A percentile compares a stretch with the other conserved stretches of the same genome.
phyloP scores from a whole-genome alignment of 2,329 filamentous ascomycete genomes.

The Colletotrichum zoysiae region DNA sequence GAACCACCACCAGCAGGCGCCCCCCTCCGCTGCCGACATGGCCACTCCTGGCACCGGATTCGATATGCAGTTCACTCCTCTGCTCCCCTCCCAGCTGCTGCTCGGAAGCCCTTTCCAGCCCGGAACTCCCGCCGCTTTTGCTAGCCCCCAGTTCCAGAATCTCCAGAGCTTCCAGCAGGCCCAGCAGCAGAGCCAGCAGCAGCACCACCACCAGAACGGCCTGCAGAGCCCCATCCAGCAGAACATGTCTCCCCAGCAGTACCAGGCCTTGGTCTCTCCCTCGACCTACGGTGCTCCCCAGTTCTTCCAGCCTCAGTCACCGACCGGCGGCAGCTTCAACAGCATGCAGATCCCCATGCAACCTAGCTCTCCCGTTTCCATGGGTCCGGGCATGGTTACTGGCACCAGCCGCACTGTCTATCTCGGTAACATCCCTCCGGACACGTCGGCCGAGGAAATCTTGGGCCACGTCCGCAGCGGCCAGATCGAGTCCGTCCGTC shows the following conservation, averaged over 20 bases:
- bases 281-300: slow-evolving; percentile 85
- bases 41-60: slow-evolving; percentile 88
- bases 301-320: slow-evolving; percentile 90
- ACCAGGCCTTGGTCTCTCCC: slow-evolving; percentile 87
- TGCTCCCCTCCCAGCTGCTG: slow-evolving; percentile 93
- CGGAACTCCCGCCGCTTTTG: slow-evolving; percentile 89
- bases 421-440: slow-evolving; percentile 96
- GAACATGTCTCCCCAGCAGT: slow-evolving; percentile 84
- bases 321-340: slow-evolving; percentile 77
- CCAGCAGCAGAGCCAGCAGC: slow-evolving; percentile 65
- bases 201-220: slow-evolving; percentile 68
- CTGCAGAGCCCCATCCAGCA: slow-evolving; percentile 81
- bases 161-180: slow-evolving; percentile 79
- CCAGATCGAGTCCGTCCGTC: slow-evolving; percentile 97
- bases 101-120: slow-evolving; percentile 97
- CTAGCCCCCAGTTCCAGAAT: slow-evolving; percentile 91
- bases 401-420: slow-evolving; percentile 97
- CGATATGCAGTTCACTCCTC: slow-evolving; percentile 98
- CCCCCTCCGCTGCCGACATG: slow-evolving; percentile 77
- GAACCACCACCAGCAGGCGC: slow-evolving; percentile 50
- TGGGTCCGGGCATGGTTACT: slow-evolving; percentile 84
- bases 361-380: slow-evolving; percentile 80
- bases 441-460: slow-evolving; percentile 97
- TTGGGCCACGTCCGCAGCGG: slow-evolving; percentile 95
- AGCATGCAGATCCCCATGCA: slow-evolving; percentile 67